Base-by-base conservation (phyloP, 2,329 filamentous ascomycete species). In the Aspergillus fischeri region DNA sequence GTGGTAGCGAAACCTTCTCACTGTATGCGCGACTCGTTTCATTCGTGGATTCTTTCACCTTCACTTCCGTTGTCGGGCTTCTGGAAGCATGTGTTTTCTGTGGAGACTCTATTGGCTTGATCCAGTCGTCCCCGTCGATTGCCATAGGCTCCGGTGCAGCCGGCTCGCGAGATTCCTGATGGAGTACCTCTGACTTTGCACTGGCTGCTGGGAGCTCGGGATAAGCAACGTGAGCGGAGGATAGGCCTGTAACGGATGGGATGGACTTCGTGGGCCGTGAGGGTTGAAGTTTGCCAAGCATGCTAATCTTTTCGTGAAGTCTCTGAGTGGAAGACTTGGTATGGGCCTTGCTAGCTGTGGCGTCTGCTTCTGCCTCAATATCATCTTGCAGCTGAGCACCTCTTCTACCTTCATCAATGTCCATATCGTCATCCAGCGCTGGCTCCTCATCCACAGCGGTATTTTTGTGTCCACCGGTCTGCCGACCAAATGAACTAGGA, bases 241-340 rank as follows among this genome's bases (percentile, higher is more conserved):
- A 60, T n/a, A 66, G 29, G 14, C 67, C 63, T 20, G 67, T 59
- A 29, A 64, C 65, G 3, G 75, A 65, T 24, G 75, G 70, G 45
- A 78, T 79, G 8, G 78, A 80, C 59, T 80, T 79, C 6, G 75
- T 78, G 6, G 74, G 70, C 49, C 78, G 70, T 41, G 75, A 69
- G 64, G 79, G 70, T 53, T 78, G 77, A 59, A 82, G 76, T 73
- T 86, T 80, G 38, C 83, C 83, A 42, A 89, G 80, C 80, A 87
- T 84, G 60, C 87, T 96, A 66, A 99, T 97, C 66, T 92, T 91
- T 67, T 97, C 93, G 63, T 96, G 92, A 17, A 99, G 80, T 47
- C 90, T 83, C 72, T 97, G 92, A 0, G 94, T 96, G n/a, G 94
- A 95, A 0, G 91, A 92, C 72, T 95, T 95, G 74, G 86, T 91